phyloP scores from a whole-genome alignment of 2,329 filamentous ascomycete species.

The Colletotrichum sp. region DNA sequence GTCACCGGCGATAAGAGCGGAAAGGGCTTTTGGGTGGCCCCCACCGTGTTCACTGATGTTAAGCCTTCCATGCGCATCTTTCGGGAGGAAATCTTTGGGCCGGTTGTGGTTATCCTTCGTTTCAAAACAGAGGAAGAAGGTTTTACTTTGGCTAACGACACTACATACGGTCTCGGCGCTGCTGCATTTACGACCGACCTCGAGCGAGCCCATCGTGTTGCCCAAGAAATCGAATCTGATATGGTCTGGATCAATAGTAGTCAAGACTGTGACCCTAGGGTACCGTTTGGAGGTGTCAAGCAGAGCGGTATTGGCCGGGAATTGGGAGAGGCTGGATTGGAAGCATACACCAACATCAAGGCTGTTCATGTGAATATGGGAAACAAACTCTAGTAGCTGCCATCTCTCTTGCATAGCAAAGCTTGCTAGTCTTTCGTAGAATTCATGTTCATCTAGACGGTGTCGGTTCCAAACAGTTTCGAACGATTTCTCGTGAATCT shows the following conservation, averaged over 20 bases:
- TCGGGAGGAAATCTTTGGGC: conserved; percentile 51
- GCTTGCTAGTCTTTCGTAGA: background rate
- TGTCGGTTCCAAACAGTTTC: background rate
- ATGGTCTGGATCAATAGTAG: conserved; percentile 58
- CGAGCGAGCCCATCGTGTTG: conserved; percentile 48
- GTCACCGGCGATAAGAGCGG: conserved; percentile 32
- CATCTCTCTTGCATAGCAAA: background rate
- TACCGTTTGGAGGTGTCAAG: conserved; percentile 51
- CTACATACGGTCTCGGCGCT: conserved; percentile 64
- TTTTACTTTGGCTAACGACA: conserved; percentile 47
- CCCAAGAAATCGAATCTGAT: conserved; percentile 63
- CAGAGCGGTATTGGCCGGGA: conserved; percentile 26
- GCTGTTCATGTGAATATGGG: background rate
- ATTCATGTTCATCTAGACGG: background rate
- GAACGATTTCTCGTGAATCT: background rate
- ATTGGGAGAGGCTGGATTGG: background rate
- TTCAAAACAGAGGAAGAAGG: background rate
- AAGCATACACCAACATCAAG: background rate
- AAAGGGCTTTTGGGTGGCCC: conserved; percentile 47
- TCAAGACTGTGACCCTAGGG: conserved; percentile 45
- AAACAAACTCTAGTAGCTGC: background rate
- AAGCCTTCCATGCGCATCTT: conserved; percentile 45
- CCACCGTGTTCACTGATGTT: conserved; percentile 49
- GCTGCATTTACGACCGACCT: conserved; percentile 67
- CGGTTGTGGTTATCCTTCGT: conserved; percentile 40